Base-by-base conservation (phyloP, 331 rosid species). In the Acacia pycnantha region DNA sequence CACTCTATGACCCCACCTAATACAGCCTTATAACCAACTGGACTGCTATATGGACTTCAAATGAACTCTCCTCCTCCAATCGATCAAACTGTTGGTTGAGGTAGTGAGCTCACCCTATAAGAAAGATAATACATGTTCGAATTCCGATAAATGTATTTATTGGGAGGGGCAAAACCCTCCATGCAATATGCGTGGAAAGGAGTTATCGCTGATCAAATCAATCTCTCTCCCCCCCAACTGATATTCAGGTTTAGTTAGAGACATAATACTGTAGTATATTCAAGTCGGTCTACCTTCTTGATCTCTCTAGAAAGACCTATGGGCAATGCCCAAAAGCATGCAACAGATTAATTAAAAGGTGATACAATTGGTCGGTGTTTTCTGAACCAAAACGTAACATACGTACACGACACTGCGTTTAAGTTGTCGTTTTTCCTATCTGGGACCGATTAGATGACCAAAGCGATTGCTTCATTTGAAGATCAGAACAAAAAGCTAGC, bases 281-380 rank as follows among this genome's bases (percentile, higher is more conserved):
- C 29, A 56, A 56, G 29, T n/a, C 51, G 29, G 10, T 76, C 73
- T 47, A 65, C 4, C 70, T 65, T 0, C 5, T 31, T 31, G 14
- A 31, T 51, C n/a, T 56, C 53, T 75, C 79, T 75, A 56, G 51
- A 75, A 76, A 22, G 54, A n/a, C 8, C 47, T 37, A n/a, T 29
- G 16, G 35, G 21, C 24, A 11, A 41, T 6, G 8, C 19, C 24
- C 26, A 56, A n/a, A 59, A 46, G 66, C 68, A 71, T 75, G 70
- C 70, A 70, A 71, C 73, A 70, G 12, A 12, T 53, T 14, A 50
- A 47, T 58, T 58, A 58, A 56, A 35, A 37, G 67, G 70, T 41
- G 76, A 71, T 44, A 70, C 84, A 75, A 84, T 65, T 75, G 61
- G 76, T 84, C 73, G 79, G 54, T 76, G 12, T 47, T 80, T 74